Evolutionary conservation across 805 yeast species (phyloP).

Genomic region (Ascoidea tarda): DNA sequence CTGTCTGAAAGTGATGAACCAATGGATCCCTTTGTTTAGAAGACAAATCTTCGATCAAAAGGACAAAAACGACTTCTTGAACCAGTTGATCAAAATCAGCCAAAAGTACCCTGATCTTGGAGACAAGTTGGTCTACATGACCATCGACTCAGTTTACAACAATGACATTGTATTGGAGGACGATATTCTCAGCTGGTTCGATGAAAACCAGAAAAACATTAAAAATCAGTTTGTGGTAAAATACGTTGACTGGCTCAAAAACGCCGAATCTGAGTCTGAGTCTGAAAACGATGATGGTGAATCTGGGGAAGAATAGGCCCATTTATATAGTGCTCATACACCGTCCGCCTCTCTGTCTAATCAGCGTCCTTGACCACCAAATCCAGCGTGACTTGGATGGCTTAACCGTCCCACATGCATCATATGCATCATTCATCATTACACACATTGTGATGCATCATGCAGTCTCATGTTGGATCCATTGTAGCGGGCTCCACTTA

Average conservation of each 20-base stretch:
- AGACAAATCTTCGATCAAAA: constrained; percentile 74
- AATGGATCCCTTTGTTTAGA: constrained; percentile 72
- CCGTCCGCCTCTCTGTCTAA: no score
- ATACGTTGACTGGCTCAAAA: constrained; percentile 80
- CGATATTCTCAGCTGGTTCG: constrained; percentile 62
- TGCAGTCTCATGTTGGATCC: no score
- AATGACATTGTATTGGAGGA: constrained; percentile 76
- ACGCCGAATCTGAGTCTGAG: constrained; percentile 51
- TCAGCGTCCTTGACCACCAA: no score
- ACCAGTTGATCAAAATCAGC: constrained; percentile 23
- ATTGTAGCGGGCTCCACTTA: no score
- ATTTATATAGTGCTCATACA: no score
- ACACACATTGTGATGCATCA: no score
- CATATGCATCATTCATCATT: no score
- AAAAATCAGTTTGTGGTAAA: constrained; percentile 46
- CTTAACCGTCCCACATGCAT: no score
- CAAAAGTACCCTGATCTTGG: constrained; percentile 28
- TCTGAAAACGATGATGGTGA: constrained; percentile 39
- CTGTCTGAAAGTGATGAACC: constrained; percentile 53
- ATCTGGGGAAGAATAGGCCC: background rate
- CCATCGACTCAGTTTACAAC: constrained; percentile 58
- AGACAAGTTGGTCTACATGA: constrained; percentile 30
- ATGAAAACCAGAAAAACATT: constrained; percentile 22
- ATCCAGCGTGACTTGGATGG: no score
- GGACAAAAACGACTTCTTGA: constrained; percentile 65